phyloP scores from a whole-genome alignment of 768 basidiomycete species.

The Kwoniella sp. region DNA sequence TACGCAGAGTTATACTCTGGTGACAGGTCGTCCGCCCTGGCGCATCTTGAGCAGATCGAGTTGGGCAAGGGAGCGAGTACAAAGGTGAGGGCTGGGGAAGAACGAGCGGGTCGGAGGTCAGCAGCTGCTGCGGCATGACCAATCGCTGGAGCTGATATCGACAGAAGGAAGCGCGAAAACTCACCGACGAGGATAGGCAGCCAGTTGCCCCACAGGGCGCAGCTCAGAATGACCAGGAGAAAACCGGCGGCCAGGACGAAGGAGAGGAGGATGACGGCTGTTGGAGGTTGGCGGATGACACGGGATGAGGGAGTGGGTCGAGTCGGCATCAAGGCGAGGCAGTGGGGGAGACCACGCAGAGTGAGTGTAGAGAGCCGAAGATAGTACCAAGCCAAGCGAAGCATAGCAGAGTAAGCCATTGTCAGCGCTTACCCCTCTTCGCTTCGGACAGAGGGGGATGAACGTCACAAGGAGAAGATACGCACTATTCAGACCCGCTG shows the following conservation, averaged over 20 bases:
- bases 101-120: slow-evolving; percentile 1
- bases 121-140: too few species aligned
- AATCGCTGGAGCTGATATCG: not conserved
- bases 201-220: slow-evolving; percentile 95
- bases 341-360: too few species aligned
- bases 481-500: slow-evolving; percentile 42
- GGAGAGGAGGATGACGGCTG: slow-evolving; percentile 92
- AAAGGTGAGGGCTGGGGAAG: slow-evolving; percentile 72
- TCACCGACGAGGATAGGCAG: slow-evolving; percentile 89
- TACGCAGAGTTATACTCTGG: slow-evolving; percentile 60
- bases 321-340: too few species aligned
- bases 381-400: too few species aligned
- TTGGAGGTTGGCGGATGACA: not conserved
- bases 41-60: slow-evolving; percentile 87
- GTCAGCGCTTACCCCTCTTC: not conserved
- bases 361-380: too few species aligned
- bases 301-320: not conserved
- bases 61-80: slow-evolving; percentile 94
- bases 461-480: not conserved
- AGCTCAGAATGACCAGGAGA: slow-evolving; percentile 91
- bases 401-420: not conserved
- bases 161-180: slow-evolving; percentile 46
- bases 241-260: slow-evolving; percentile 98
- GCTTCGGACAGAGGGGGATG: not conserved
- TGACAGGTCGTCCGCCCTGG: slow-evolving; percentile 74